A percentile compares a stretch with the other conserved stretches of the same genome.
Conservation (phyloP, 352 stramenopile genomes). For the Globisporangium paddicum region DNA sequence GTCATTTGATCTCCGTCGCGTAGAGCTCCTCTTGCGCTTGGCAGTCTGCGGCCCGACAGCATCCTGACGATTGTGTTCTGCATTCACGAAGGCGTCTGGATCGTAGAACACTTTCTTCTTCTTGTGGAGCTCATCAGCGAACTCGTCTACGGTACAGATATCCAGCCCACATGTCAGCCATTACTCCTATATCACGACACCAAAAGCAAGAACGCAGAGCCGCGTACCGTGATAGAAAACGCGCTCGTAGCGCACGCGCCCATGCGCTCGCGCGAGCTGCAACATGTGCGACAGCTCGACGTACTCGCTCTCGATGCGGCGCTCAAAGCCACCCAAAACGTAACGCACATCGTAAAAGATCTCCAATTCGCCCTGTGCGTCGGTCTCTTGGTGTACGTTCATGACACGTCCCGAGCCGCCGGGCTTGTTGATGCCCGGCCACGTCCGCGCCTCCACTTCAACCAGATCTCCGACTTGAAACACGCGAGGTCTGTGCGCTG, state of each 20-base stretch:
- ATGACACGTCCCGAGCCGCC: conserved; percentile 62
- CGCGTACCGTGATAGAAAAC: conserved; percentile 57
- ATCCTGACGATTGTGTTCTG: neutral
- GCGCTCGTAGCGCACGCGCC: conserved; percentile 31
- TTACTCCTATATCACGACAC: neutral
- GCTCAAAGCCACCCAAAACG: conserved; percentile 73
- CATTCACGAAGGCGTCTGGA: neutral
- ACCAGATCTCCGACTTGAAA: conserved; percentile 44
- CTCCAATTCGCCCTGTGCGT: conserved; percentile 12
- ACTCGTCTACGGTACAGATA: conserved; percentile 37
- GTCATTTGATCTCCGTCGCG: neutral
- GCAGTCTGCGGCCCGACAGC: neutral
- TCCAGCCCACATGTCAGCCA: neutral
- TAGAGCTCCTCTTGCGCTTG: conserved; percentile 1
- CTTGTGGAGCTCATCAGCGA: conserved; percentile 34
- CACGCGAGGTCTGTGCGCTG: conserved; percentile 3
- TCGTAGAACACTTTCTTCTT: conserved; percentile 17
- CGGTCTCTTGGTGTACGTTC: conserved; percentile 30
- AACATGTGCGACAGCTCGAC: conserved; percentile 51
- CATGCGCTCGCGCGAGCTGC: conserved; percentile 23
- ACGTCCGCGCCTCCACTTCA: conserved; percentile 69
- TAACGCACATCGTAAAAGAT: conserved; percentile 83
- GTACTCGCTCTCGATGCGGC: conserved; percentile 61
- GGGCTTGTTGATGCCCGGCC: conserved; percentile 86
- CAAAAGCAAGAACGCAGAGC: neutral